Evolutionary conservation across 805 yeast species (phyloP), one percentile per base, ranked within the genome.

Genomic region (Babjeviella inositovora): DNA sequence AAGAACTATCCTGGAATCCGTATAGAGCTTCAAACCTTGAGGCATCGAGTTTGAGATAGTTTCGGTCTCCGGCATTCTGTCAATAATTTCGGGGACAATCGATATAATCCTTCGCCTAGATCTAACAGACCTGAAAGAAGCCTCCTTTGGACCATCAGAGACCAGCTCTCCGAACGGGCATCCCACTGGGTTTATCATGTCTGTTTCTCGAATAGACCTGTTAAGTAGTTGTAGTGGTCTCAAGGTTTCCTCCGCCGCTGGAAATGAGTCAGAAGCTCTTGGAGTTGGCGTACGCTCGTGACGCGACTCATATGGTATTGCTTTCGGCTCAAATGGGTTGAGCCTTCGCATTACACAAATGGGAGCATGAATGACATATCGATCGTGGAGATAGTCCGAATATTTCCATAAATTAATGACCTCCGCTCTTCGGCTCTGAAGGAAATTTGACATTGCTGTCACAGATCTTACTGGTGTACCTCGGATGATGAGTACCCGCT

Each of bases 341-440:
- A 41, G 8, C 23, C 41, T 32, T 13, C 33, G 27, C 11, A 41
- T 9, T 5, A 40, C 23, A 27, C 52, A 50, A 17, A 37, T 28
- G 0, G 56, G 57, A 8, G 49, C 41, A 30, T 57, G 54, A 6
- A 45, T 28, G 5, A 53, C 22, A 25, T 52, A 52, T 22, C 58
- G 32, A 28, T 56, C 57, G 29, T 47, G 46, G 19, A 49, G 37
- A 29, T 56, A 57, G 21, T 44, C 55, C 1, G 61, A 35, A 25
- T 50, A 33, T 8, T 32, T 22, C 50, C 53, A 46, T 3, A 38
- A 17, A 14, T 32, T 39, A 3, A 15, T 8, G 8, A 27, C 3
- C 13, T n/a, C n/a, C n/a, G n/a, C n/a, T n/a, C n/a, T n/a, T n/a
- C n/a, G n/a, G n/a, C n/a, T n/a, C n/a, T n/a, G n/a, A n/a, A n/a